phyloP scores from a whole-genome alignment of 2,329 filamentous ascomycete species.

The Gnomoniopsis sp. region DNA sequence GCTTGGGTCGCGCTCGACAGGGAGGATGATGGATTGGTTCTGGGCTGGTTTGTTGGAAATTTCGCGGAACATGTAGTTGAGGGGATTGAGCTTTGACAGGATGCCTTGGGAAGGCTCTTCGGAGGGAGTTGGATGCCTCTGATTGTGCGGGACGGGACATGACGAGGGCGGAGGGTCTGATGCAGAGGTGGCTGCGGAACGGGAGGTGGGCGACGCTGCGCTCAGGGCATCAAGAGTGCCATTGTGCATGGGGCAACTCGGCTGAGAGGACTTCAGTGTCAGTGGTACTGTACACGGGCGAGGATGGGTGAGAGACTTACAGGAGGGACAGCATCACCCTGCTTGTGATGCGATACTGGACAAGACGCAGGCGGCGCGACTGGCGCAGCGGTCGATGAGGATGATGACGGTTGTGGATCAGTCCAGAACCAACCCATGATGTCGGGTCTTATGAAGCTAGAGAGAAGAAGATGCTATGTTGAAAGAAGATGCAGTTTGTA shows the following conservation, averaged over 20 bases:
- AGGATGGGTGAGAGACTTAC: conserved; percentile 27
- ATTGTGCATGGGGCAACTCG: conserved; percentile 57
- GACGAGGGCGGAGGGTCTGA: conserved; percentile 30
- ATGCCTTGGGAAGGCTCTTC: conserved; percentile 35
- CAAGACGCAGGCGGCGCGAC: conserved; percentile 15
- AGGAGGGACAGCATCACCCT: conserved; percentile 34
- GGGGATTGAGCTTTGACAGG: conserved; percentile 57
- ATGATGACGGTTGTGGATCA: conserved; percentile 37
- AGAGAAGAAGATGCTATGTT: not conserved
- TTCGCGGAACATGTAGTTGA: conserved; percentile 94
- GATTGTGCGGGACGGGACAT: conserved; percentile 45
- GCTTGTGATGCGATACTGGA: conserved; percentile 19
- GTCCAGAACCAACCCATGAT: conserved; percentile 65
- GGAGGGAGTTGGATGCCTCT: conserved; percentile 12
- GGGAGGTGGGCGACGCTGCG: conserved; percentile 26
- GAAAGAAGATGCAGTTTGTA: not conserved
- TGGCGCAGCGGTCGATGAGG: conserved; percentile 11
- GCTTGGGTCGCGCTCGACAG: conserved; percentile 76
- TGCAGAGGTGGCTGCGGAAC: conserved; percentile 26
- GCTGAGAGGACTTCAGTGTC: conserved; percentile 34
- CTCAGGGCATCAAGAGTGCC: conserved; percentile 47
- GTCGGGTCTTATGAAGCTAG: not conserved
- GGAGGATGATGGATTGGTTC: conserved; percentile 70
- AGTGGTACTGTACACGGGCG: conserved; percentile 11
- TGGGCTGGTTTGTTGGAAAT: conserved; percentile 76